A percentile compares a stretch with the other conserved stretches of the same genome.
Evolutionary conservation across 1,284 basidiomycete species (phyloP).

Genomic region (Rhodotorula sp.): DNA sequence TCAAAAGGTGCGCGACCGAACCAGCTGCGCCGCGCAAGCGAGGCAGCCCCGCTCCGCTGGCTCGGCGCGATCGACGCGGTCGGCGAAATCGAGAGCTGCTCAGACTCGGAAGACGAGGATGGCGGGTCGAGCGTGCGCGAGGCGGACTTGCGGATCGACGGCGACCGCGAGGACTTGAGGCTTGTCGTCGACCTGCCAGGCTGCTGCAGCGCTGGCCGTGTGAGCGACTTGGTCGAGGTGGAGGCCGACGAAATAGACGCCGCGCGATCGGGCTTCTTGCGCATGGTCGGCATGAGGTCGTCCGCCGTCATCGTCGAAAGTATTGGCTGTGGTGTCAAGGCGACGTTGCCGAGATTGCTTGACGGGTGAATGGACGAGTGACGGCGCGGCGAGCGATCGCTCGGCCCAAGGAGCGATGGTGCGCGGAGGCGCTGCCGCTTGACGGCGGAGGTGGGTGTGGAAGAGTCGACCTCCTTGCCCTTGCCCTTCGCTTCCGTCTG

Average conservation of each 20-base stretch:
- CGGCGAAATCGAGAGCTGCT: neutral
- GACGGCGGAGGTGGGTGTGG: neutral
- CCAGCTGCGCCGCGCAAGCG: neutral
- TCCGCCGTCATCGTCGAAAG: conserved; percentile 18
- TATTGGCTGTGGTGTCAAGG: neutral
- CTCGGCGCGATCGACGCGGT: neutral
- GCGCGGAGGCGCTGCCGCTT: conserved; percentile 5
- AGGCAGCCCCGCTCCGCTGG: neutral
- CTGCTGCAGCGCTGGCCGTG: neutral
- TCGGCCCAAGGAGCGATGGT: neutral
- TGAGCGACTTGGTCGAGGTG: neutral
- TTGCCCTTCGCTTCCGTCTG: neutral
- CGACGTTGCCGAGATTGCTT: neutral
- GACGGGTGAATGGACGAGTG: neutral
- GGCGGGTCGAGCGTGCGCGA: neutral
- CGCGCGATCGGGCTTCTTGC: conserved; percentile 10
- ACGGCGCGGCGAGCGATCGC: neutral
- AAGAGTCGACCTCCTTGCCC: neutral
- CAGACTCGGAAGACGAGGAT: neutral
- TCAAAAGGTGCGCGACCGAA: neutral
- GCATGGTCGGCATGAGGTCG: conserved; percentile 13
- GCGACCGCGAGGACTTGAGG: neutral
- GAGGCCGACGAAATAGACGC: conserved; percentile 1
- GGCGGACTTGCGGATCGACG: neutral
- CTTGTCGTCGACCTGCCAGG: neutral